Evolutionary conservation across 768 basidiomycete species (phyloP), one percentile per base, ranked within the genome.

Genomic region (Cystoderma amianthinum): DNA sequence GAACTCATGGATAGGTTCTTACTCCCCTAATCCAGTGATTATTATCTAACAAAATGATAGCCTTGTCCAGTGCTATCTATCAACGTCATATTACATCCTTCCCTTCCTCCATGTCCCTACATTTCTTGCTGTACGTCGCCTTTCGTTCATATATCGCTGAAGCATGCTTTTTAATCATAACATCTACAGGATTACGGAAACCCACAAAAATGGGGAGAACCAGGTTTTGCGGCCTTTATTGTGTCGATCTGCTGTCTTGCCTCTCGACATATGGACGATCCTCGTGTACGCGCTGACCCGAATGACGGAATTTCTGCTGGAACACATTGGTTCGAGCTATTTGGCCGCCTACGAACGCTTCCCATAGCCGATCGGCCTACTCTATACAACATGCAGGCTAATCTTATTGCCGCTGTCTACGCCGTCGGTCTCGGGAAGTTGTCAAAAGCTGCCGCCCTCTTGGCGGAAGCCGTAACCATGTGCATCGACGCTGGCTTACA

Each of bases 181-280:
- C 23, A 42, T 32, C 25, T 34, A 39, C 42, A 88, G 84, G 92
- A 96, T 61, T 96, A 96, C 57, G 89, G 88, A 32, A 88, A 92
- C 49, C 93, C 93, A 38, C 78, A 80, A 61, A 93, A 93, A 69
- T 95, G 93, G 92, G 88, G 84, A 38, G 91, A 94, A 61, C 89
- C 93, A 5, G 93, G 93, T 6, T 96, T 96, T 54, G 90, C 87
- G 30, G 82, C 91, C 7, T 93, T 94, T 56, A 88, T 95, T 46
- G 89, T 95, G n/a, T 78, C 91, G 1, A 72, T 94, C 23, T 95
- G 92, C 56, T 94, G 91, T 48, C 72, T 96, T 4, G 84, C 91
- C 0, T 94, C 91, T 2, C 75, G 93, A 32, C 93, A 96, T 58
- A 85, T 93, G 48, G 92, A 96, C 55, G 93, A 95, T 61, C 82